Evolutionary conservation across 495 filamentous ascomycete genomes (phyloP).

Genomic region (Penicillium malachiteum): DNA sequence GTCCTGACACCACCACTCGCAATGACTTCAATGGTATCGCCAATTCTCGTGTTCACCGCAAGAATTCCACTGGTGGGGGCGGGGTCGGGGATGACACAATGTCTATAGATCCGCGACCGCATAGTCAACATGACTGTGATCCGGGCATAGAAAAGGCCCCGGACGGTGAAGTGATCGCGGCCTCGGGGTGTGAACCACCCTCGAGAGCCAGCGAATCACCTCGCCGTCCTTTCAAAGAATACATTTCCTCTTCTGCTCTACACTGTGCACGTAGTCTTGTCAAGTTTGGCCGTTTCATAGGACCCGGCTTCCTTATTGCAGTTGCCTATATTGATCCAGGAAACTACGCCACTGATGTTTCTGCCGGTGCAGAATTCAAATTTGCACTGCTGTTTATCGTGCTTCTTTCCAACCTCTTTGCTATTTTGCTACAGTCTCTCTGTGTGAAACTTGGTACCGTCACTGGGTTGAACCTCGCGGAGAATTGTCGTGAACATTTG

Average conservation of each 20-base stretch:
- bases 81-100: conserved; percentile 22
- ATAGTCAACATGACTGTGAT: conserved; percentile 24
- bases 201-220: conserved; percentile 37
- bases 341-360: conserved; percentile 83
- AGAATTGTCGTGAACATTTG: conserved; percentile 73
- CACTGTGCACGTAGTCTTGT: conserved; percentile 37
- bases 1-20: conserved; percentile 58
- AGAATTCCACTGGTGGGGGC: conserved; percentile 26
- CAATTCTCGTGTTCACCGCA: conserved; percentile 40
- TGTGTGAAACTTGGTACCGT: conserved; percentile 85
- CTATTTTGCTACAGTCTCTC: conserved; percentile 77
- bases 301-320: conserved; percentile 81
- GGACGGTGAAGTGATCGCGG: conserved; percentile 35
- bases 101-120: conserved; percentile 24
- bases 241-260: conserved; percentile 15
- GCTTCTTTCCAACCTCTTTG: conserved; percentile 79
- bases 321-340: conserved; percentile 82
- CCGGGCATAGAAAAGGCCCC: conserved; percentile 26
- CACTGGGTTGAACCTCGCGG: conserved; percentile 76
- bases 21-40: conserved; percentile 61
- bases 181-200: conserved; percentile 35
- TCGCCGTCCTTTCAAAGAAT: conserved; percentile 36
- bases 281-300: conserved; percentile 75
- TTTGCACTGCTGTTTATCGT: conserved; percentile 78
- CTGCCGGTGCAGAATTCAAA: conserved; percentile 63